Evolutionary conservation across 768 basidiomycete genomes (phyloP), one percentile per base, ranked within the genome.

Genomic region (Russula brevipes): DNA sequence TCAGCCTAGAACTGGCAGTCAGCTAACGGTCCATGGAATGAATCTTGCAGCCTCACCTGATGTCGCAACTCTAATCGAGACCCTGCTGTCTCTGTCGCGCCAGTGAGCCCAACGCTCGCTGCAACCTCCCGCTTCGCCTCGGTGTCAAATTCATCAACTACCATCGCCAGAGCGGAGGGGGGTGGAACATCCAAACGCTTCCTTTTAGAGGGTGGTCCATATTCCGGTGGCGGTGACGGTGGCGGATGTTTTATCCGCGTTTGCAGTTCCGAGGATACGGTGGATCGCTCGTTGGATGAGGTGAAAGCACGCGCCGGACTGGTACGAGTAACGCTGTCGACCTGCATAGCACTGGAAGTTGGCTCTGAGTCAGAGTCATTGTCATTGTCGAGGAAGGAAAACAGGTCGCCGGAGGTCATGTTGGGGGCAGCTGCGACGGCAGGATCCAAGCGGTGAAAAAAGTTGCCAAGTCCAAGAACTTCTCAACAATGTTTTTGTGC

Each of bases 121-220:
- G 87, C 89, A 61, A 98, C 85, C 73, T 97, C 94, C 52, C 94
- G 85, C 73, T 91, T 93, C 0, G 91, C 94, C 69, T 95, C 92
- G 1, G 89, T 93, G 75, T 95, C 92, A 71, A 98, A 94, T 66
- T 96, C 94, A 75, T 98, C 96, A 11, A 64, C 59, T 30, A 96
- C 82, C 7, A 93, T 86, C 0, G 92, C 80, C 8, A 94, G 91
- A 57, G 81, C 80, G 5, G 87, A 86, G 2, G 85, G 81, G 0
- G 67, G 52, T 8, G 64, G 19, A 24, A 19, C 47, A 8, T 78
- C 79, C n/a, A 85, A 65, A 44, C 88, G 80, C 4, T 80, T 73
- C 70, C 81, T 85, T 74, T 93, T 93, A 1, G 74, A 69, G 2
- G 76, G 73, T 3, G 78, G 77, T 7, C 76, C 78, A 12, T 76